These are phyloP conservation scores for Plasmopara viticola DNA, from an alignment of 352 stramenopile species.

Conservation along the genomic window DNA sequence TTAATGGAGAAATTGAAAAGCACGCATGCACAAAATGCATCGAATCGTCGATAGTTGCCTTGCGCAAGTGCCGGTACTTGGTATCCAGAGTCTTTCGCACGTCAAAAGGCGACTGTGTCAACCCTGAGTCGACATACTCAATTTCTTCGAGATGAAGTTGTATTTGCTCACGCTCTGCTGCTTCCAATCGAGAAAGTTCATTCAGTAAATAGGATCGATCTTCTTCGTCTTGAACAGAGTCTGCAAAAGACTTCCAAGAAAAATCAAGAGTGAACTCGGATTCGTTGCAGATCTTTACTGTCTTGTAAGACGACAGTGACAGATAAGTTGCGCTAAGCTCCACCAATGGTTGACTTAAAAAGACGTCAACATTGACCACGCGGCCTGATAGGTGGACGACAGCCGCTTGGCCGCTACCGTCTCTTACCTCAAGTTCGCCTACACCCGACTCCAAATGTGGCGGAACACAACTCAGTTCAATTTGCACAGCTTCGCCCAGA, in stretches of 20 bases:
- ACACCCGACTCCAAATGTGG: slow-evolving; percentile 31
- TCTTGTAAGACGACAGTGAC: slow-evolving; percentile 84
- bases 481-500: slow-evolving; percentile 61
- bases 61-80: slow-evolving; percentile 90
- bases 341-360: slow-evolving; percentile 79
- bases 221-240: slow-evolving; percentile 57
- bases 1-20: slow-evolving; percentile 86
- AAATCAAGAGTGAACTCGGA: slow-evolving; percentile 89
- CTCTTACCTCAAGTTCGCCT: slow-evolving; percentile 77
- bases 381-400: slow-evolving; percentile 68
- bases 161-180: slow-evolving; percentile 56
- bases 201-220: slow-evolving; percentile 79
- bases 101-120: slow-evolving; percentile 51
- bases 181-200: slow-evolving; percentile 82
- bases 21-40: slow-evolving; percentile 94
- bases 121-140: slow-evolving; percentile 12
- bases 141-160: slow-evolving; percentile 36
- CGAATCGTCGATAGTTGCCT: slow-evolving; percentile 82
- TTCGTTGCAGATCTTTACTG: slow-evolving; percentile 90
- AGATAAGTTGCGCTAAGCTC: slow-evolving; percentile 89
- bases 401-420: slow-evolving; percentile 67
- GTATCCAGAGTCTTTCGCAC: slow-evolving; percentile 61
- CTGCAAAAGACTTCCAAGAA: slow-evolving; percentile 88
- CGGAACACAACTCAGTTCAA: slow-evolving; percentile 64
- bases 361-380: slow-evolving; percentile 87